These are phyloP conservation scores for Gossypioides kirkii DNA, from an alignment of 345 rosid species.

Conservation along the genomic window DNA sequence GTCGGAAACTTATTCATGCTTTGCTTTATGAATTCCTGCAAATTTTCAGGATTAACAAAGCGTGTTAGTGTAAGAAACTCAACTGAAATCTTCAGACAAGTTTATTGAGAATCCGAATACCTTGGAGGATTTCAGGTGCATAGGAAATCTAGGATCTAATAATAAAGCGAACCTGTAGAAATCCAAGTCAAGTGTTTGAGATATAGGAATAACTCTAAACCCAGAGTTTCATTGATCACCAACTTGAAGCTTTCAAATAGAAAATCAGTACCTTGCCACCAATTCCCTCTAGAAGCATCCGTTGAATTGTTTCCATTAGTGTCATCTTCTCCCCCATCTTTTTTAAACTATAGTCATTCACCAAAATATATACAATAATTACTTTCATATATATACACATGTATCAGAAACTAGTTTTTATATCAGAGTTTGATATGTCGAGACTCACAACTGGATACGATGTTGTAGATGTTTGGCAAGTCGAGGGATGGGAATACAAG, in stretches of 20 bases:
- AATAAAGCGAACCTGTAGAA: constrained; percentile 80
- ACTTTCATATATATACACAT: not conserved
- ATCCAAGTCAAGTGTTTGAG: not conserved
- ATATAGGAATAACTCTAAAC: constrained; percentile 11
- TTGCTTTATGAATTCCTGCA: constrained; percentile 3
- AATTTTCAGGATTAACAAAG: not conserved
- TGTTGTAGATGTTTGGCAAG: constrained; percentile 27
- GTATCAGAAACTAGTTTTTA: not conserved
- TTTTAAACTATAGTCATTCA: constrained; percentile 44
- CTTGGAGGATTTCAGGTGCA: constrained; percentile 15
- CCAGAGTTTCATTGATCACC: not conserved
- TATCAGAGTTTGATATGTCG: not conserved
- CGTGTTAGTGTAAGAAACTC: not conserved
- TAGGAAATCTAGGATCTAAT: constrained; percentile 37
- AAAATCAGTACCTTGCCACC: constrained; percentile 77
- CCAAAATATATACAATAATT: not conserved
- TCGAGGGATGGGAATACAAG: constrained; percentile 41
- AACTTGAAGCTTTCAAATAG: constrained; percentile 1
- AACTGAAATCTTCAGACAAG: not conserved
- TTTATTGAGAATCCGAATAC: not conserved
- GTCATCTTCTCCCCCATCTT: constrained; percentile 52
- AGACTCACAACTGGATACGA: constrained; percentile 47
- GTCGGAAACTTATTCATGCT: not conserved
- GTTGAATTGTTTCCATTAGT: constrained; percentile 47
- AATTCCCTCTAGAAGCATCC: constrained; percentile 78